Conservation (phyloP, 2,329 filamentous ascomycete species). For the Ilyonectria robusta region DNA sequence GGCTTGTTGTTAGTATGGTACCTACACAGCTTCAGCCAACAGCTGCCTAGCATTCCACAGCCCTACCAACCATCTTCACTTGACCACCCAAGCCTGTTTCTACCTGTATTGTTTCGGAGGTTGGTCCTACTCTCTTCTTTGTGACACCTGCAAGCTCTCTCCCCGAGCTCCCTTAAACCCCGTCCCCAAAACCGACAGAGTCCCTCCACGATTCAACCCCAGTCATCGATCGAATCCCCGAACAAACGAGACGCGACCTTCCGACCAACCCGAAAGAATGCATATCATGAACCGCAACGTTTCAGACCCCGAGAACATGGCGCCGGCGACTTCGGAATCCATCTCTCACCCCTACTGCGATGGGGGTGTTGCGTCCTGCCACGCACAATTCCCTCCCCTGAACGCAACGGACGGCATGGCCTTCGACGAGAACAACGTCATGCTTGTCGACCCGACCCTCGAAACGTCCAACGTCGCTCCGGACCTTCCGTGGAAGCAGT, state of each 20-base stretch:
- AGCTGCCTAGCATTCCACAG: neutral
- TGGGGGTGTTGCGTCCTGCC: too few relatives aligned
- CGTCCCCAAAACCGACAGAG: neutral
- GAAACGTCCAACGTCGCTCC: neutral
- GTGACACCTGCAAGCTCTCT: too few relatives aligned
- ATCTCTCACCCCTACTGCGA: neutral
- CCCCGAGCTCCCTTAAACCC: neutral
- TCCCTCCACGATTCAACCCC: neutral
- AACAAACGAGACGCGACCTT: neutral
- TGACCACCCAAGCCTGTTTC: neutral
- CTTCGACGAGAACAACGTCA: neutral
- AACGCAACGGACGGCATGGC: neutral
- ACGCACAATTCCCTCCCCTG: neutral
- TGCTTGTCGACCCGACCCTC: neutral
- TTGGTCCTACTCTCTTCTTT: neutral
- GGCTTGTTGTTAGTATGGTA: neutral
- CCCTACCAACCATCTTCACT: neutral
- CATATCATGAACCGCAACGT: neutral
- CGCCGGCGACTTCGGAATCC: neutral
- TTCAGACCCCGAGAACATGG: neutral
- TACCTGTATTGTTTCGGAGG: neutral
- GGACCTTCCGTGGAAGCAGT: neutral
- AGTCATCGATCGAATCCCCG: neutral
- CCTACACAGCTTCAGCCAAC: neutral
- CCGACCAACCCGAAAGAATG: neutral